A percentile compares a stretch with the other conserved stretches of the same genome.
phyloP scores from a whole-genome alignment of 257 asterid genomes.

The Solanum virginianum region DNA sequence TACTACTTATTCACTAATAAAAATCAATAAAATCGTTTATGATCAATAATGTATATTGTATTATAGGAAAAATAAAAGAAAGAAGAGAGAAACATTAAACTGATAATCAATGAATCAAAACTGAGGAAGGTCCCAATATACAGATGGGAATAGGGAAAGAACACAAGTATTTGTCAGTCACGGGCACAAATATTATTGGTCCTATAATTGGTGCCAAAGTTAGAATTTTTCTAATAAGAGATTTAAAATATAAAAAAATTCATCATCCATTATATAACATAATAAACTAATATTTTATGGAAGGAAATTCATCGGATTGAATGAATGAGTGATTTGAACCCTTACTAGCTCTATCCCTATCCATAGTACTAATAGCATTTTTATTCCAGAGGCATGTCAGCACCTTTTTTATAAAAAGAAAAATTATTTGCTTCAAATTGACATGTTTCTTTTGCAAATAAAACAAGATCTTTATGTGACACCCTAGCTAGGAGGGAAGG shows the following conservation, averaged over 20 bases:
- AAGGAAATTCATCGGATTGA: too few relatives aligned
- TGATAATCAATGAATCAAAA: background rate
- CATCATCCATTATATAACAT: too few relatives aligned
- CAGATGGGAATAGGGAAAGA: background rate
- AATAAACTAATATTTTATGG: too few relatives aligned
- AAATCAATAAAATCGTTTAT: background rate
- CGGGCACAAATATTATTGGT: constrained; percentile 21
- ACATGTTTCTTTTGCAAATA: background rate
- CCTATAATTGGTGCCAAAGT: background rate
- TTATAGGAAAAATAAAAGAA: background rate
- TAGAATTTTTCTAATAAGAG: too few relatives aligned
- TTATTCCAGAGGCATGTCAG: background rate
- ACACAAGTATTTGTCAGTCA: constrained; percentile 35
- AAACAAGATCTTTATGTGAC: background rate
- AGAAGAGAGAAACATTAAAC: background rate
- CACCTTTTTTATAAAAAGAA: background rate
- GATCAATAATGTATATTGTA: background rate
- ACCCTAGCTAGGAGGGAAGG: background rate
- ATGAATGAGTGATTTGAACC: too few relatives aligned
- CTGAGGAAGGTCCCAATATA: constrained; percentile 8
- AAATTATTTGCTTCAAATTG: background rate
- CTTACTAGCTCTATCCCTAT: too few relatives aligned
- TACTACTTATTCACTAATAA: background rate
- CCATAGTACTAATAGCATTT: background rate
- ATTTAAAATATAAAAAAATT: too few relatives aligned